A percentile compares a stretch with the other conserved stretches of the same genome.
Evolutionary conservation across 1,284 basidiomycete species (phyloP).

Genomic region (Cryptococcus maquisensis): DNA sequence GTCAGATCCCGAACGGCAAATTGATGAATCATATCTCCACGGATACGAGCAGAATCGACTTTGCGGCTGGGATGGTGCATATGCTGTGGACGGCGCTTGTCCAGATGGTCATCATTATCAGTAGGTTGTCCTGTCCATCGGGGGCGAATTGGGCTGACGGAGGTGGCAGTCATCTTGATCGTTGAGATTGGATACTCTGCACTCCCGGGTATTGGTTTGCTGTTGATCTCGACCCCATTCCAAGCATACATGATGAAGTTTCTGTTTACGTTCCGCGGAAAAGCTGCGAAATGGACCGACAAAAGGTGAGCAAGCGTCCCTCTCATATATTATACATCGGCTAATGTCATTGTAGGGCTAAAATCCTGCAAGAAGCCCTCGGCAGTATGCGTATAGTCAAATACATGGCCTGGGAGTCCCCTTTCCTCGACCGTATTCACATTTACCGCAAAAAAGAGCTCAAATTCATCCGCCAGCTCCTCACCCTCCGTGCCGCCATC

Average conservation of each 20-base stretch:
- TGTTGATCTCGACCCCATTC: slow-evolving; percentile 61
- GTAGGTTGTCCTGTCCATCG: slow-evolving; percentile 1
- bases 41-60: slow-evolving; percentile 75
- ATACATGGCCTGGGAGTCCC: slow-evolving; percentile 57
- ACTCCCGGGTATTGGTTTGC: slow-evolving; percentile 58
- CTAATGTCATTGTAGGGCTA: slow-evolving; percentile 31
- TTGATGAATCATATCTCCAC: slow-evolving; percentile 86
- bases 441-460: slow-evolving; percentile 72
- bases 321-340: not conserved
- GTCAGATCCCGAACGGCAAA: slow-evolving; percentile 70
- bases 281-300: slow-evolving; percentile 81
- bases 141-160: not conserved
- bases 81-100: slow-evolving; percentile 65
- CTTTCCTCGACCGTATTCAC: slow-evolving; percentile 64
- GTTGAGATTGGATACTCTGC: slow-evolving; percentile 53
- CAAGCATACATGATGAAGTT: slow-evolving; percentile 71
- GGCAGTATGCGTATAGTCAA: slow-evolving; percentile 87
- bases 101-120: slow-evolving; percentile 33
- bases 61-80: slow-evolving; percentile 72
- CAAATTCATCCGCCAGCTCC: slow-evolving; percentile 67
- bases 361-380: slow-evolving; percentile 59
- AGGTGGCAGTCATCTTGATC: slow-evolving; percentile 46
- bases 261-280: slow-evolving; percentile 66
- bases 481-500: slow-evolving; percentile 53
- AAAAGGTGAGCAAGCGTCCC: slow-evolving; percentile 23